These are phyloP conservation scores for Orychophragmus violaceus DNA, from an alignment of 345 rosid species.

Conservation along the genomic window DNA sequence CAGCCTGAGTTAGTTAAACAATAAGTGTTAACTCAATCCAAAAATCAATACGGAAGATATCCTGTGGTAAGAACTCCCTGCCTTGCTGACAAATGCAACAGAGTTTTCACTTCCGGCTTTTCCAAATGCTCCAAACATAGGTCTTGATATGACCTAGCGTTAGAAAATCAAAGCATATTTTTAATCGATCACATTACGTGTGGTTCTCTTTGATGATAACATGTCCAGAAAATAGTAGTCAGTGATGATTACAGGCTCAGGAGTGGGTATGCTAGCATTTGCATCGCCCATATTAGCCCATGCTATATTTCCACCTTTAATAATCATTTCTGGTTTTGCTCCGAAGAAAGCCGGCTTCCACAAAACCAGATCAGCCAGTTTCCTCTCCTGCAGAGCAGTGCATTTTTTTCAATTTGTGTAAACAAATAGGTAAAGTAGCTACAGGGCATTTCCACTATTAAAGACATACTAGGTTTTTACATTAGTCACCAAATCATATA, in stretches of 20 bases:
- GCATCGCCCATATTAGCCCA: slow-evolving; percentile 99
- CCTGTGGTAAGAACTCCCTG: slow-evolving; percentile 9
- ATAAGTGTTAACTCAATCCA: not conserved
- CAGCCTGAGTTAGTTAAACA: slow-evolving; percentile 43
- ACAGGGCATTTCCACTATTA: not conserved
- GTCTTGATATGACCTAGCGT: slow-evolving; percentile 71
- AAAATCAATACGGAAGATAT: not conserved
- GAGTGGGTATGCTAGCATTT: slow-evolving; percentile 98
- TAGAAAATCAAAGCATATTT: not conserved
- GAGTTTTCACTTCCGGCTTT: slow-evolving; percentile 82
- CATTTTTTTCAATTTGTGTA: not conserved
- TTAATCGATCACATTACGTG: not conserved
- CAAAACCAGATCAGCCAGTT: slow-evolving; percentile 88
- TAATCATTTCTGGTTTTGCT: slow-evolving; percentile 91
- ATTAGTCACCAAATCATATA: not conserved
- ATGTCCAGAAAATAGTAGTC: not conserved
- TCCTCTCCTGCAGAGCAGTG: slow-evolving; percentile 54
- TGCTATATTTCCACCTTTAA: slow-evolving; percentile 81
- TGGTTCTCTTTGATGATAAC: not conserved
- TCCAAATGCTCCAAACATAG: slow-evolving; percentile 98
- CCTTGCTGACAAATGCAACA: slow-evolving; percentile 95
- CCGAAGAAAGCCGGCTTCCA: slow-evolving; percentile 98
- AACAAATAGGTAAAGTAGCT: no score
- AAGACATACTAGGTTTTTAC: not conserved
- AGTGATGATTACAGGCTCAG: slow-evolving; percentile 63